Conservation (phyloP, 805 yeast species). For the Starmerella khaoyaiensis region DNA sequence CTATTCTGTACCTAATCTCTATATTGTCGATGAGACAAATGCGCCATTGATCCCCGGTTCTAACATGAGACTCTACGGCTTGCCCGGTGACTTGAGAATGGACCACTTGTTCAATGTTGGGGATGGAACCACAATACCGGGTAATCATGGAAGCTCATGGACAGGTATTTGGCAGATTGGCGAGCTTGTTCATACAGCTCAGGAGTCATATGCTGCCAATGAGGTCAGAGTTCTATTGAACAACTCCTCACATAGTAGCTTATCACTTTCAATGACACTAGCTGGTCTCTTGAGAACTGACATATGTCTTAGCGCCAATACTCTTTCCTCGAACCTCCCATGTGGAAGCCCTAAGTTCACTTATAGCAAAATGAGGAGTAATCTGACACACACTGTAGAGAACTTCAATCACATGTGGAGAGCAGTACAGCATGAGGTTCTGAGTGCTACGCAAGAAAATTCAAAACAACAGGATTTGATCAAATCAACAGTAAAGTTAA, state of each 20-base stretch:
- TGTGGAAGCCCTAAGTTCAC: too few relatives aligned
- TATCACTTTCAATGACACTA: too few relatives aligned
- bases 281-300: too few relatives aligned
- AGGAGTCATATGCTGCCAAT: slow-evolving; percentile 28
- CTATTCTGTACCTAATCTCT: slow-evolving; percentile 43
- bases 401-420: background rate
- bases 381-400: too few relatives aligned
- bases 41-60: slow-evolving; percentile 26
- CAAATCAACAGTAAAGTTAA: background rate
- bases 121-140: slow-evolving; percentile 38
- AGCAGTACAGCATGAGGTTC: background rate
- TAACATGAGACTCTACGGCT: slow-evolving; percentile 46
- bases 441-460: background rate
- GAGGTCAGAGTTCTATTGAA: slow-evolving; percentile 51
- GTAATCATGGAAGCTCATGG: slow-evolving; percentile 63
- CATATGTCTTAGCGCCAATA: too few relatives aligned
- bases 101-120: slow-evolving; percentile 60
- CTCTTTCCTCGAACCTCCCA: too few relatives aligned
- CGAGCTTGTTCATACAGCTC: slow-evolving; percentile 41
- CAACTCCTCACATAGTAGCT: slow-evolving; percentile 67
- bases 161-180: slow-evolving; percentile 59
- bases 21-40: slow-evolving; percentile 43
- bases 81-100: slow-evolving; percentile 59
- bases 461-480: background rate
- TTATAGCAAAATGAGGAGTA: too few relatives aligned